Conservation (phyloP, 768 basidiomycete species). For the Lyophyllum shimeji region DNA sequence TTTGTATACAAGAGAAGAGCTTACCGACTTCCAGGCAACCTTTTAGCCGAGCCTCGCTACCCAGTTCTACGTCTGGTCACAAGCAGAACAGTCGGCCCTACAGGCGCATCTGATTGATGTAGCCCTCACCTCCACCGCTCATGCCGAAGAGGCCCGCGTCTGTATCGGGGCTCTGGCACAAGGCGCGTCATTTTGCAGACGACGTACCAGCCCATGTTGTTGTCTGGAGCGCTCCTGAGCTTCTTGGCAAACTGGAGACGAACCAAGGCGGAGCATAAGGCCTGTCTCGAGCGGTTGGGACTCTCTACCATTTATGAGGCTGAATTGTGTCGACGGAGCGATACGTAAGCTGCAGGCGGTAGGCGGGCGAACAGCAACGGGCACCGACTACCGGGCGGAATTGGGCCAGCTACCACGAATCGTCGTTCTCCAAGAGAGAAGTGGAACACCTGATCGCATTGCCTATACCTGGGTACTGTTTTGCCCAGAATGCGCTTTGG, state of each 20-base stretch:
- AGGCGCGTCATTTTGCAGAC: conserved; percentile 50
- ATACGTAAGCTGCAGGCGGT: conserved; percentile 33
- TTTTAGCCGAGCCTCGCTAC: conserved; percentile 25
- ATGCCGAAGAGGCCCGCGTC: conserved; percentile 35
- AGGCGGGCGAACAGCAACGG: conserved; percentile 16
- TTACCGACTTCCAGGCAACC: conserved; percentile 23
- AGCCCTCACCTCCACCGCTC: conserved; percentile 33
- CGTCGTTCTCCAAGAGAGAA: conserved; percentile 43
- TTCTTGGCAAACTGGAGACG: conserved; percentile 38
- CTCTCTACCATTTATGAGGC: conserved; percentile 34
- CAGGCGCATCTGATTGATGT: conserved; percentile 41
- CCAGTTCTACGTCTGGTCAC: conserved; percentile 51
- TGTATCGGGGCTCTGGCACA: conserved; percentile 52
- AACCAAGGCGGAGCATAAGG: conserved; percentile 36
- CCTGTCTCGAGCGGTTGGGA: conserved; percentile 39
- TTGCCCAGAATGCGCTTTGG: conserved; percentile 36
- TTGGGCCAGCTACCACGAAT: conserved; percentile 45
- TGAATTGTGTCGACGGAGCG: conserved; percentile 34
- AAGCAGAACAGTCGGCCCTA: conserved; percentile 35
- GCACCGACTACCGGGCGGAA: conserved; percentile 30
- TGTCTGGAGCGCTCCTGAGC: conserved; percentile 42
- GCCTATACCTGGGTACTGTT: conserved; percentile 50
- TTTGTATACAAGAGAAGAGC: conserved; percentile 29
- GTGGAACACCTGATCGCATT: conserved; percentile 44
- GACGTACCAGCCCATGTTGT: conserved; percentile 44